Base-by-base conservation (phyloP, 2,329 filamentous ascomycete species). In the Beauveria sp. region DNA sequence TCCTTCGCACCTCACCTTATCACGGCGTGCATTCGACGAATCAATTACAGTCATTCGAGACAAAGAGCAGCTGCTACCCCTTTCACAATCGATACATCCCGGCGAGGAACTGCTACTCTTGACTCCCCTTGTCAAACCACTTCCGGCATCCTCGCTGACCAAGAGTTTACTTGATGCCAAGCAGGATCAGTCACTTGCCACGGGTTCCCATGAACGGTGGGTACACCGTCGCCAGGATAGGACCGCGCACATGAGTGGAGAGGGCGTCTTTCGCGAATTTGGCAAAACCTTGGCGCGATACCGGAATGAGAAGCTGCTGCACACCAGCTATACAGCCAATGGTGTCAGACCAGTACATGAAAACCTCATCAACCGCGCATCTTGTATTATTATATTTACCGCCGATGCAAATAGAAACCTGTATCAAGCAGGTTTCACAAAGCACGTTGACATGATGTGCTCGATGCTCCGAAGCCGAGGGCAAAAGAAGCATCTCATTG, bases 381-480 rank as follows among this genome's bases (percentile, higher is more conserved):
- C 89, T 56, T 91, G 90, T 4, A 91, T 97, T 64, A 89, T 97
- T 64, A 87, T 97, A 55, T 84, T 97, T 37, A 97, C 93, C 0
- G 93, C 93, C 10, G 93, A 97, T 75, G 92, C 92, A 1, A 96
- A 96, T 70, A 84, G 92, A 46, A 97, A 97, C 70, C 77, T 96
- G 16, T 97, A 97, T 70, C 93, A 97, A 72, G 86, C 91, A 55
- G 92, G 92, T 0, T 97, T 97, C 71, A 93, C 93, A 2, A 97
- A 97, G 71, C 93, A 97, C 66, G 90, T 97, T 9, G 89, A 92
- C 14, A 94, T 96, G 88, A 93, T 97, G 75, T 97, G 92, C 75
- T 91, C 90, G 24, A 89, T 92, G 84, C 82, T 91, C 61, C 84
- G 86, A 7, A 85, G 87, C 7, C 84, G 83, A 16, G 89, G 89